Conservation (phyloP, 495 filamentous ascomycete species). For the Bacidia rubella region DNA sequence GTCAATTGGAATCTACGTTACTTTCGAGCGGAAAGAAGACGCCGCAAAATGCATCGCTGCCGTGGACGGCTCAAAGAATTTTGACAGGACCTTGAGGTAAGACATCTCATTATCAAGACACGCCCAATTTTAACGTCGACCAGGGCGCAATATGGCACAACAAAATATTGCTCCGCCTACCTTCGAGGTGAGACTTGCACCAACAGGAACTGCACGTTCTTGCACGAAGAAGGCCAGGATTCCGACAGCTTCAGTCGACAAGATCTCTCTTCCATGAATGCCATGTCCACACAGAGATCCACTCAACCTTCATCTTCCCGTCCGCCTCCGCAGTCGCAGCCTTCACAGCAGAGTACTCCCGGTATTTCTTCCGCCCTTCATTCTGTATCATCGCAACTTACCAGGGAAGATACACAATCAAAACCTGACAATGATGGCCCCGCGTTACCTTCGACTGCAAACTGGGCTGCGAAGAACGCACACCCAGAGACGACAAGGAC, state of each 20-base stretch:
- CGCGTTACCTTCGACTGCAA: constrained; percentile 81
- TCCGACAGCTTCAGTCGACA: constrained; percentile 93
- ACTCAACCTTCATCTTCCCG: constrained; percentile 22
- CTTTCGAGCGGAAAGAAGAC: constrained; percentile 77
- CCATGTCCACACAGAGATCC: constrained; percentile 63
- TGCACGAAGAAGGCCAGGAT: constrained; percentile 93
- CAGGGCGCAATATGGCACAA: constrained; percentile 91
- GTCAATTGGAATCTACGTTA: constrained; percentile 93
- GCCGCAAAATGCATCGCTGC: constrained; percentile 78
- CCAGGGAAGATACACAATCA: constrained; percentile 60
- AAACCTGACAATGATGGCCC: constrained; percentile 53
- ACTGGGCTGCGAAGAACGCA: constrained; percentile 73
- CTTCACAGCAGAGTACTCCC: constrained; percentile 33
- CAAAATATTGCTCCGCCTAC: constrained; percentile 98
- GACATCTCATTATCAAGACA: constrained; percentile 3
- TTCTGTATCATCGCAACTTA: constrained; percentile 37
- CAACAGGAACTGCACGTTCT: constrained; percentile 92
- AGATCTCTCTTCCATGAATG: constrained; percentile 93
- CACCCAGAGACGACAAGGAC: constrained; percentile 55
- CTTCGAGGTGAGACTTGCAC: constrained; percentile 83
- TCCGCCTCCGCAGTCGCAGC: constrained; percentile 30
- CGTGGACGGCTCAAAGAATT: constrained; percentile 85
- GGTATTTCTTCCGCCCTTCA: constrained; percentile 43
- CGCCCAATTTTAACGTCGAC: constrained; percentile 12
- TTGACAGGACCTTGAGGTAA: constrained; percentile 64